Base-by-base conservation (phyloP, 352 stramenopile genomes). In the Globisporangium parvum region DNA sequence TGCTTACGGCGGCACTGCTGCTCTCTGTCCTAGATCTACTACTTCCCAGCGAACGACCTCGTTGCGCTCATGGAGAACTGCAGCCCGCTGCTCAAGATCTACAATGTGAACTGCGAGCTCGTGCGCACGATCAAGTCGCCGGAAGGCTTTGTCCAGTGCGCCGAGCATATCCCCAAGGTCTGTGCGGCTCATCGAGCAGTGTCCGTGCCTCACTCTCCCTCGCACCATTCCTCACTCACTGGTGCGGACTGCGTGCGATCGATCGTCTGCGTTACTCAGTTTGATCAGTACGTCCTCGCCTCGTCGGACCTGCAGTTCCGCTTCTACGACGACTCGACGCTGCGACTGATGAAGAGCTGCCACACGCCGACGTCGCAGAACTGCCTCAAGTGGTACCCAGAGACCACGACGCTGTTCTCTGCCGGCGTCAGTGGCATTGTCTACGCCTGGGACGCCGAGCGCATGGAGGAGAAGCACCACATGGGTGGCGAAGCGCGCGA, bases 391-490 rank as follows among this genome's bases (percentile, higher is more conserved):
- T 95, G 84, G 84, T 88, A 91, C 50, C 67, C 73, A 3, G 70
- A 82, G 57, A 76, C 75, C 12, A 76, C 68, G 6, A 80, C 68
- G 23, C 70, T 95, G 20, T 96, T 91, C 62, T 93, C 84, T 0
- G 82, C 78, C 10, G 79, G 80, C n/a, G 73, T 91, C 15, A 93
- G 77, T 24, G 87, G 87, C 44, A 77, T 89, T 33, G 75, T 96
- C 24, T 89, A 92, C 59, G 84, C 83, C 15, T 96, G 87, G 86
- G 85, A 96, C 37, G 71, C 73, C 44, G 78, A 92, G 37, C 69
- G 66, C 31, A 93, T 92, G 85, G 80, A 93, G 65, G 83, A 95
- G 68, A 78, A 73, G 41, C 71, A 93, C 48, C 71, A 87, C 70
- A 91, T 95, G 82, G 71, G 83, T 40, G 81, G 83, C 48, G 75